Percentiles rank a stretch among this genome's conserved stretches.
Conservation (phyloP, 306 rosid species). For the Cicer cuneatum region DNA sequence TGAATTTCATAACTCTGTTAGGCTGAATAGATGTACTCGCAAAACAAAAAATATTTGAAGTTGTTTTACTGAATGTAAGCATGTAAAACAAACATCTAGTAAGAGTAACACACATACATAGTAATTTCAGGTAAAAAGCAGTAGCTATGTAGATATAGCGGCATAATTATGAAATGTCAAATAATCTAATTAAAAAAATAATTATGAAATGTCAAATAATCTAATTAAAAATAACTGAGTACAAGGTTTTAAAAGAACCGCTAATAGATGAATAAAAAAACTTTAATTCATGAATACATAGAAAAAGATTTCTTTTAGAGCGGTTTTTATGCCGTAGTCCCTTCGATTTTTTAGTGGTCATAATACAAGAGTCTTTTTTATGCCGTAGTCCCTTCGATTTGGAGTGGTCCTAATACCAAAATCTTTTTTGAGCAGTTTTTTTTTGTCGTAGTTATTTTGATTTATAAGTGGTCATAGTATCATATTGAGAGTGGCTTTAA, state of each 20-base stretch:
- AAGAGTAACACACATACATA: slow-evolving; percentile 1
- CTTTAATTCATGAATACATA: neutral
- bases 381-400: no score
- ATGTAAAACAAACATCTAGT: slow-evolving; percentile 8
- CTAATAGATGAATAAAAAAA: neutral
- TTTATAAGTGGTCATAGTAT: no score
- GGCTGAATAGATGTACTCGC: no score
- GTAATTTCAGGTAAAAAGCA: slow-evolving; percentile 24
- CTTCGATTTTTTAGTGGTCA: no score
- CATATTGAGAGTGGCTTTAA: no score
- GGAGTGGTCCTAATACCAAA: no score
- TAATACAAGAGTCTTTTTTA: no score
- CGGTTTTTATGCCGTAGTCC: no score
- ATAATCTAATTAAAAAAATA: neutral
- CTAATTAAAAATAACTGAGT: neutral
- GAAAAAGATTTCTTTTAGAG: no score
- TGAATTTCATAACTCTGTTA: no score
- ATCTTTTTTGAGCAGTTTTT: no score
- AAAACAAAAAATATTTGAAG: slow-evolving; percentile 9
- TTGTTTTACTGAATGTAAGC: neutral
- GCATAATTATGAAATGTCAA: neutral
- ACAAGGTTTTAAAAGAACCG: slow-evolving; percentile 9
- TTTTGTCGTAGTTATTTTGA: no score
- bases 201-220: slow-evolving; percentile 13
- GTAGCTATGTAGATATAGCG: slow-evolving; percentile 18